Evolutionary conservation across 345 rosid genomes (phyloP), one percentile per base, ranked within the genome.

Genomic region (Ricinus communis): DNA sequence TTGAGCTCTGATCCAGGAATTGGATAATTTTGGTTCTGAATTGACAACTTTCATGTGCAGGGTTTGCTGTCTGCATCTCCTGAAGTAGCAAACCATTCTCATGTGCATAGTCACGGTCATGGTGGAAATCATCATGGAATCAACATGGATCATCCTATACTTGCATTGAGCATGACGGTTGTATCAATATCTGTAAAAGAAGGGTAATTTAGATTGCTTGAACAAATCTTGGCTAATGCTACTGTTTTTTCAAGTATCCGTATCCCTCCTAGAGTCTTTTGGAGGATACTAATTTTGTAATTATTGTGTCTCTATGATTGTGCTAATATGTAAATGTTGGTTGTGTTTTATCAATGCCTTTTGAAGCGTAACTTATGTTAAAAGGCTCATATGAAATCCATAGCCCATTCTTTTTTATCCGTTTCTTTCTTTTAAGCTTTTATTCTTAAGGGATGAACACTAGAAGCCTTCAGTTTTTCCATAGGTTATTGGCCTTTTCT

Each of bases 131-230:
- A 84, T 78, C 94, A 86, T 78, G 97, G 93, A 69, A 67, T 94
- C 69, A 94, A 88, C 85, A 87, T 91, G 96, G 76, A 70, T 46
- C 90, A 91, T 69, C 98, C 97, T 41, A 28, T 76, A 68, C 89
- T 94, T 41, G 97, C 98, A 67, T 83, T 94, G 77, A 85, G 76
- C 77, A 76, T 90, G 85, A 89, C 88, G n/a, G 65, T 89, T 66
- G 79, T 90, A 66, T 90, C 97, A 66, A 90, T 94, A 80, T 84
- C 91, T 62, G 66, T 89, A 61, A 94, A 91, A 85, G 97, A 87
- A 87, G 91, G 96, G 98, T 94, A 85, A 8, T 62, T 22, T 11
- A 43, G 5, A 43, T 46, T 63, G 1, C 36, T 31, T 31, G 27
- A 52, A n/a, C n/a, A n/a, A n/a, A n/a, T n/a, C 57, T 51, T 50